Percentiles rank a stretch among this genome's conserved stretches.
phyloP scores from a whole-genome alignment of 805 yeast genomes.

The Saitoella complicata region DNA sequence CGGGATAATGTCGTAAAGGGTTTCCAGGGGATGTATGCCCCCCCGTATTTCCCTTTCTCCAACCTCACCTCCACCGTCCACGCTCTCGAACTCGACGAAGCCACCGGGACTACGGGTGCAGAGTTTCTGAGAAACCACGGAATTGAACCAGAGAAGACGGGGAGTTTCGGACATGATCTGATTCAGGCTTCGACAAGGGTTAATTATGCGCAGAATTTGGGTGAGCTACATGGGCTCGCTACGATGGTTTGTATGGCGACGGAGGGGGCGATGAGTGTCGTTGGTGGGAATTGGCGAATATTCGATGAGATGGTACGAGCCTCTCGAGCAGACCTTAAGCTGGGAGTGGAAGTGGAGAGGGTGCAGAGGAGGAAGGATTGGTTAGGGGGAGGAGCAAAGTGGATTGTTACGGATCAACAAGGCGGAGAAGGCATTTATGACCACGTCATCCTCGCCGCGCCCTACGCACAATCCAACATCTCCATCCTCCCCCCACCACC shows the following conservation, averaged over 20 bases:
- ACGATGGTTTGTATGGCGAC: conserved; percentile 28
- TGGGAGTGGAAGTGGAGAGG: conserved; percentile 20
- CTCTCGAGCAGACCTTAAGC: conserved; percentile 21
- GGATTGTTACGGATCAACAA: conserved; percentile 1
- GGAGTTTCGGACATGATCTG: conserved; percentile 16
- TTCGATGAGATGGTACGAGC: conserved; percentile 26
- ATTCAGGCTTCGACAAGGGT: conserved; percentile 29
- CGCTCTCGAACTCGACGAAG: conserved; percentile 4
- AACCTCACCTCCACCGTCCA: conserved; percentile 12
- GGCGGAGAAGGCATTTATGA: conserved; percentile 20
- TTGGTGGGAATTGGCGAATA: conserved; percentile 32
- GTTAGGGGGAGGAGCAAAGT: conserved; percentile 7
- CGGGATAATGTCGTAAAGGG: no score
- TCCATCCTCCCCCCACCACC: neutral
- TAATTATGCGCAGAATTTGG: conserved; percentile 28
- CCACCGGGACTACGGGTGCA: neutral
- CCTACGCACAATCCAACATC: conserved; percentile 20
- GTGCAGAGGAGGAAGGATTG: conserved; percentile 8
- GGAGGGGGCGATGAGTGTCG: conserved; percentile 21
- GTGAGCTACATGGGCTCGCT: conserved; percentile 30
- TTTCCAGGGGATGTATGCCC: no score
- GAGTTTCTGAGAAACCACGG: no score
- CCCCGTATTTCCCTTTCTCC: conserved; percentile 24
- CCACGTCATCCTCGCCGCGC: conserved; percentile 31
- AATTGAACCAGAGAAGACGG: no score